Conservation (phyloP, 2,329 filamentous ascomycete species). For the Beauveria sp. region DNA sequence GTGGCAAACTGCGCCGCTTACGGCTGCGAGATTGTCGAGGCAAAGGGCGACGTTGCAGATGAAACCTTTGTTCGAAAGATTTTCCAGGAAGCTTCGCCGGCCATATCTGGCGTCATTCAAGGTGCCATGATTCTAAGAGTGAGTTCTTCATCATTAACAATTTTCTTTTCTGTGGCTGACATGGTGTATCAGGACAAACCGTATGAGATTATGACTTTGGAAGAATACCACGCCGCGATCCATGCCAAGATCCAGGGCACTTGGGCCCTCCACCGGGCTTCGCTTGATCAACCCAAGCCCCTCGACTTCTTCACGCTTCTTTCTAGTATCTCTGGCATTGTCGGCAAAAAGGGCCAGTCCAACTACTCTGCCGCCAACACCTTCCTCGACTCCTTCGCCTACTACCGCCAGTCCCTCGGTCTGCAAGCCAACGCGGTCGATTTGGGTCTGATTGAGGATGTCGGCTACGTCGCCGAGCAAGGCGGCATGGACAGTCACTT, state of each 20-base stretch:
- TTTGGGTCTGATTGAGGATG: slow-evolving; percentile 27
- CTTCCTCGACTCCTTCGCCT: slow-evolving; percentile 30
- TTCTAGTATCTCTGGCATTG: slow-evolving; percentile 24
- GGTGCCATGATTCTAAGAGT: slow-evolving; percentile 26
- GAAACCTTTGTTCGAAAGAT: slow-evolving; percentile 17
- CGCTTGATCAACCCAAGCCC: background rate
- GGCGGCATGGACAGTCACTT: slow-evolving; percentile 6
- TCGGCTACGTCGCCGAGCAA: slow-evolving; percentile 25
- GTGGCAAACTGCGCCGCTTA: slow-evolving; percentile 15
- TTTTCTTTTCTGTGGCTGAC: background rate
- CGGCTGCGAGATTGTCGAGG: slow-evolving; percentile 17
- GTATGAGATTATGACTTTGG: slow-evolving; percentile 23
- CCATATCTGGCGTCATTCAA: slow-evolving; percentile 30
- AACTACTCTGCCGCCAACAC: slow-evolving; percentile 34
- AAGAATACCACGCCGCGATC: slow-evolving; percentile 19
- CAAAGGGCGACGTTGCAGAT: slow-evolving; percentile 20
- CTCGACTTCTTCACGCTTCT: slow-evolving; percentile 29
- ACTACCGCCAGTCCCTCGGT: slow-evolving; percentile 22
- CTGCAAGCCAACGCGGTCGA: slow-evolving; percentile 23
- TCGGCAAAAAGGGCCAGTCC: slow-evolving; percentile 26
- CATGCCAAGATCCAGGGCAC: slow-evolving; percentile 25
- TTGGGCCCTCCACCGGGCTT: slow-evolving; percentile 24
- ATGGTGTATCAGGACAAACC: background rate
- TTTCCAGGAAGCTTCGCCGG: slow-evolving; percentile 12
- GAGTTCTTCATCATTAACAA: background rate